Percentiles rank a stretch among this genome's conserved stretches.
These are phyloP conservation scores for Penicillium subrubescens DNA, from an alignment of 495 filamentous ascomycete genomes.

Conservation along the genomic window DNA sequence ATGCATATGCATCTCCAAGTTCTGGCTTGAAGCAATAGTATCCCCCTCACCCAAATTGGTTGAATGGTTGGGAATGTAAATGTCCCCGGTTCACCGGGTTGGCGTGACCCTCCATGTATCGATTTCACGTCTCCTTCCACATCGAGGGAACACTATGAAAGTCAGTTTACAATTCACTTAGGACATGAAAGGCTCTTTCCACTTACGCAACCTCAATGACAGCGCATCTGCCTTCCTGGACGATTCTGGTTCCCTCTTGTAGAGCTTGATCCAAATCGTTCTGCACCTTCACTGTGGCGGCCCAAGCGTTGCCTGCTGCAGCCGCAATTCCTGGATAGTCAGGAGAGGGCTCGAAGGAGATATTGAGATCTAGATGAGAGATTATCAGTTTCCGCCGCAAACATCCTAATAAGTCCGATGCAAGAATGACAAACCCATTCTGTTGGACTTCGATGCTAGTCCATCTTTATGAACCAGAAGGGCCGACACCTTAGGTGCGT, in stretches of 20 bases:
- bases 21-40: neutral
- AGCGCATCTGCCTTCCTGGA: slow-evolving; percentile 20
- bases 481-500: slow-evolving; percentile 70
- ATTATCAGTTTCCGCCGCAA: neutral
- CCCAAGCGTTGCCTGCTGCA: slow-evolving; percentile 55
- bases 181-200: neutral
- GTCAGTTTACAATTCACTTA: neutral
- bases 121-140: slow-evolving; percentile 18
- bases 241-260: slow-evolving; percentile 13
- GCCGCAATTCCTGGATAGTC: slow-evolving; percentile 86
- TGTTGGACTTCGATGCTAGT: slow-evolving; percentile 24
- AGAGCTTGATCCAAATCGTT: slow-evolving; percentile 17
- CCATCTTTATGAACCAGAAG: slow-evolving; percentile 76
- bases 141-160: slow-evolving; percentile 22
- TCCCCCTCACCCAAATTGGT: too few relatives aligned
- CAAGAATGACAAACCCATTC: slow-evolving; percentile 12
- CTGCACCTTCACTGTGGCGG: slow-evolving; percentile 17
- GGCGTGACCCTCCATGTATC: neutral
- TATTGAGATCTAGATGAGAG: slow-evolving; percentile 62
- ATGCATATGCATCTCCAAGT: slow-evolving; percentile 2
- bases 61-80: too few relatives aligned
- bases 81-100: neutral
- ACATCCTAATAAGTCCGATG: neutral
- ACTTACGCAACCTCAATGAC: slow-evolving; percentile 30
- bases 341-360: slow-evolving; percentile 75